These are phyloP conservation scores for Colletotrichum viniferum DNA, from an alignment of 2,329 filamentous ascomycete species.

Conservation along the genomic window DNA sequence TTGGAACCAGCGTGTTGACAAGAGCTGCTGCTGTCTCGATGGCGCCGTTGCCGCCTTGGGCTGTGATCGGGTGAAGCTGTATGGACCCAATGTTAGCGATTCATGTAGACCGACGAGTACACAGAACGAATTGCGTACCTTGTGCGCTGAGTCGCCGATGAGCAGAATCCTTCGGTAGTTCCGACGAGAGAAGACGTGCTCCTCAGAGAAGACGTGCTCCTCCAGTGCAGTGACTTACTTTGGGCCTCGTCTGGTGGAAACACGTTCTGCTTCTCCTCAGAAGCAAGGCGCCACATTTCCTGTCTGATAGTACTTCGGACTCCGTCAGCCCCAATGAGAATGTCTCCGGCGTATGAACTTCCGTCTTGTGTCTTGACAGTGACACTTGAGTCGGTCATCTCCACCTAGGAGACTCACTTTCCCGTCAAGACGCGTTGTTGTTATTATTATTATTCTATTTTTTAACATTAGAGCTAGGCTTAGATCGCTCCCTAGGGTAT, in stretches of 20 bases:
- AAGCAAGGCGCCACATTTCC: conserved; percentile 29
- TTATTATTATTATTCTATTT: no score
- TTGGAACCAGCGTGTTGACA: conserved; percentile 10
- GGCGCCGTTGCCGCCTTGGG: conserved; percentile 26
- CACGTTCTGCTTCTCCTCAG: neutral
- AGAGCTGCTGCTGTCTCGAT: conserved; percentile 26
- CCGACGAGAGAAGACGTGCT: conserved; percentile 39
- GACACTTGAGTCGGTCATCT: conserved; percentile 17
- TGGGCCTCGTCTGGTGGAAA: conserved; percentile 14
- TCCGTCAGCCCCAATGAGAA: conserved; percentile 45
- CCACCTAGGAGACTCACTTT: conserved; percentile 9
- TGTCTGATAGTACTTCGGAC: conserved; percentile 39
- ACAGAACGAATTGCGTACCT: conserved; percentile 28
- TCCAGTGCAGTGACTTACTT: neutral
- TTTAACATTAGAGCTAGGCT: no score
- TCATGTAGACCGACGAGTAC: neutral
- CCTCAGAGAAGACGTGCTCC: conserved; percentile 32
- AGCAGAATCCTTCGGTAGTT: conserved; percentile 40
- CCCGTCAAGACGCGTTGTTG: conserved; percentile 14
- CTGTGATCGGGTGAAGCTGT: conserved; percentile 25
- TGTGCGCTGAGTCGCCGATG: conserved; percentile 46
- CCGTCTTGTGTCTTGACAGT: conserved; percentile 34
- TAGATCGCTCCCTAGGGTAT: no score
- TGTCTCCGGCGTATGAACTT: conserved; percentile 29
- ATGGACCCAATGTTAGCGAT: neutral